Evolutionary conservation across 371 early-diverging fungal genomes (phyloP).

Genomic region (Cokeromyces recurvatus): DNA sequence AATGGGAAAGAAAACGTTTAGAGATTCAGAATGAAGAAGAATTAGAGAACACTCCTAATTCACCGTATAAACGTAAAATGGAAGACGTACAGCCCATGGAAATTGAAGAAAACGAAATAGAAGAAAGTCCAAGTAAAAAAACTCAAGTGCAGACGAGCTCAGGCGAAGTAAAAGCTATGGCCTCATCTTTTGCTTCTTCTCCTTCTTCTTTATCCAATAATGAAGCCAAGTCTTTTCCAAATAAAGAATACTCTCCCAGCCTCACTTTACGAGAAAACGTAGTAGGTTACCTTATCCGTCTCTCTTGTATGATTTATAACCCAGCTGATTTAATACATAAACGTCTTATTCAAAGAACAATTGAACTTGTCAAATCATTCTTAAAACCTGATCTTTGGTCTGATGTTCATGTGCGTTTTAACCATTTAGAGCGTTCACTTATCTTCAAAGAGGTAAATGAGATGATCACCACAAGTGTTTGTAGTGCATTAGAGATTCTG

Average conservation of each 20-base stretch:
- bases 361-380: constrained; percentile 61
- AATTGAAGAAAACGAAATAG: neutral
- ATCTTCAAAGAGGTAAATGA: constrained; percentile 40
- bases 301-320: constrained; percentile 63
- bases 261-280: constrained; percentile 61
- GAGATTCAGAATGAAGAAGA: constrained; percentile 5
- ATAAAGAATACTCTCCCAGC: constrained; percentile 48
- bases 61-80: constrained; percentile 23
- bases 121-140: constrained; percentile 23
- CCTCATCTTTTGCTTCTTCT: neutral
- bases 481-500: constrained; percentile 70
- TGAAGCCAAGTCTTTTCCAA: neutral
- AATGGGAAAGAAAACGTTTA: constrained; percentile 76
- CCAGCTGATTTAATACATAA: constrained; percentile 43
- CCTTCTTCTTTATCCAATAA: neutral
- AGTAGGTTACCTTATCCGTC: constrained; percentile 67
- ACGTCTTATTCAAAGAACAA: constrained; percentile 54
- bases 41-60: constrained; percentile 1
- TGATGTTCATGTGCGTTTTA: constrained; percentile 54
- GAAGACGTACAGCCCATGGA: constrained; percentile 3
- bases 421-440: constrained; percentile 43
- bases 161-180: constrained; percentile 22
- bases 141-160: constrained; percentile 20
- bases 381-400: constrained; percentile 57
- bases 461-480: constrained; percentile 38